Conservation (phyloP, 768 basidiomycete genomes). For the Termitomyces eurrhizus region DNA sequence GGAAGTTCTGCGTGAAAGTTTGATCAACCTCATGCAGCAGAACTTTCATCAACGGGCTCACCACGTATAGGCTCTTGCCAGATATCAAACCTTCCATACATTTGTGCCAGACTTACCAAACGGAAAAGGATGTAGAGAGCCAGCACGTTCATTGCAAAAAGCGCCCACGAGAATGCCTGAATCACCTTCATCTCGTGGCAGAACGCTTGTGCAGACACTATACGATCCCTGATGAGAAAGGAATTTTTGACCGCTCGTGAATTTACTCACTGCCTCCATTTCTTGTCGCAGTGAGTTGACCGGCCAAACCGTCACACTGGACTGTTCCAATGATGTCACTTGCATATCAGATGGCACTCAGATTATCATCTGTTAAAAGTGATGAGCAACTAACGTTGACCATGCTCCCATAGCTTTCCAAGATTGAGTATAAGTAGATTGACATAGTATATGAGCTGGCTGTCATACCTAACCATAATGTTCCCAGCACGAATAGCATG, state of each 20-base stretch:
- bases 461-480: conserved; percentile 66
- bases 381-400: conserved; percentile 50
- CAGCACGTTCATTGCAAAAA: conserved; percentile 45
- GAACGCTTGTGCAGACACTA: conserved; percentile 53
- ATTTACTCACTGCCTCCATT: conserved; percentile 47
- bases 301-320: conserved; percentile 53
- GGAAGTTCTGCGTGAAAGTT: conserved; percentile 48
- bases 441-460: conserved; percentile 2
- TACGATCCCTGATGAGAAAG: conserved; percentile 4
- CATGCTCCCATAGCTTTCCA: conserved; percentile 68
- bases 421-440: conserved; percentile 3
- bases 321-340: conserved; percentile 68
- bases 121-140: conserved; percentile 54
- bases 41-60: conserved; percentile 16
- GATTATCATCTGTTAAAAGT: neutral
- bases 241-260: neutral
- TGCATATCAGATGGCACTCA: neutral
- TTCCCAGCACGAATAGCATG: conserved; percentile 48
- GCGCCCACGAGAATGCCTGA: conserved; percentile 75
- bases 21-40: neutral
- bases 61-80: conserved; percentile 59
- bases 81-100: conserved; percentile 48
- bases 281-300: conserved; percentile 43
- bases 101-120: conserved; percentile 53
- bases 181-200: conserved; percentile 82